Evolutionary conservation across 2,329 filamentous ascomycete species (phyloP).

Genomic region (Alternaria metachromatica): DNA sequence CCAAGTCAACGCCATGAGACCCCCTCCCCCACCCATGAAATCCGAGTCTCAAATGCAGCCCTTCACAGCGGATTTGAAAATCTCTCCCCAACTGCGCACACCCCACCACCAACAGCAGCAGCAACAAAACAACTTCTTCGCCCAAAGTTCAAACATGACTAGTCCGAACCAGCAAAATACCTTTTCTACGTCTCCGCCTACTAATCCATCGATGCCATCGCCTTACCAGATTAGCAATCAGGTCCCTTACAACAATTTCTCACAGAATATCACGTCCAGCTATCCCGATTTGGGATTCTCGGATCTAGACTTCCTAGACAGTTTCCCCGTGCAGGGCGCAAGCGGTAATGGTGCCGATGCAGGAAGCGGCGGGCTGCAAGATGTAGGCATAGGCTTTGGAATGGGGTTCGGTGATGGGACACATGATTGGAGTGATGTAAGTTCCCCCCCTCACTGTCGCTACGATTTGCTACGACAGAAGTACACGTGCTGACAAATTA

Average conservation of each 20-base stretch:
- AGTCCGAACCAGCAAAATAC: slow-evolving; percentile 22
- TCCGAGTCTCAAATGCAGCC: slow-evolving; percentile 30
- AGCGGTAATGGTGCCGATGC: slow-evolving; percentile 46
- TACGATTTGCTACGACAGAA: background rate
- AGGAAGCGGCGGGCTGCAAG: slow-evolving; percentile 50
- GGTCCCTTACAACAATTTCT: slow-evolving; percentile 39
- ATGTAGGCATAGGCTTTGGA: slow-evolving; percentile 68
- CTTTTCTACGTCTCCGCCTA: slow-evolving; percentile 11
- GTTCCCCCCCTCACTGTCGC: background rate
- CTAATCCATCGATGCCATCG: slow-evolving; percentile 18
- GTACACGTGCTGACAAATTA: background rate
- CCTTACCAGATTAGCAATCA: slow-evolving; percentile 40
- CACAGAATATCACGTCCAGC: slow-evolving; percentile 31
- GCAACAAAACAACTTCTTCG: slow-evolving; percentile 9
- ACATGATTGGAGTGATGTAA: slow-evolving; percentile 62
- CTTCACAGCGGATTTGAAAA: slow-evolving; percentile 39
- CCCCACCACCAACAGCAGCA: slow-evolving; percentile 19
- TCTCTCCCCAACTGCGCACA: slow-evolving; percentile 45
- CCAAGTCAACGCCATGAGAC: slow-evolving; percentile 42
- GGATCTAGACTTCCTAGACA: slow-evolving; percentile 63
- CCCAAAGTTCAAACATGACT: slow-evolving; percentile 19
- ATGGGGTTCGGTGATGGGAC: slow-evolving; percentile 54
- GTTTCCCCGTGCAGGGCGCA: slow-evolving; percentile 49
- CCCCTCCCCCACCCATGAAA: slow-evolving; percentile 39
- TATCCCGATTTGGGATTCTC: slow-evolving; percentile 50